Evolutionary conservation across 192 early-diverging fungal genomes (phyloP), one percentile per base, ranked within the genome.

Genomic region (Gryganskiella cystojenkinii): DNA sequence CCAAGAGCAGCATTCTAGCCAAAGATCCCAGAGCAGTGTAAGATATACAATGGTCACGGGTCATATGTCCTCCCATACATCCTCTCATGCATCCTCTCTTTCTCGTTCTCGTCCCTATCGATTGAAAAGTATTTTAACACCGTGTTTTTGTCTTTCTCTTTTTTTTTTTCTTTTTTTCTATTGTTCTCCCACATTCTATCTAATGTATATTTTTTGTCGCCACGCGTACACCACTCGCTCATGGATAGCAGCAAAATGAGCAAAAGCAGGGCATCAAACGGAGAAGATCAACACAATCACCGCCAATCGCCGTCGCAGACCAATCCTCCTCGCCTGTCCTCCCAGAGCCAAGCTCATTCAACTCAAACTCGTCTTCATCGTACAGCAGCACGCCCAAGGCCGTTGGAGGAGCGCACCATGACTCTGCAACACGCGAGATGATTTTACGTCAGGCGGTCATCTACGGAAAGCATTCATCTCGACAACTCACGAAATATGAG

Each of bases 401-500:
- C 25, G 24, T n/a, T n/a, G 40, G 24, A 27, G 37, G 33, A 44
- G 50, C 51, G 49, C 52, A 40, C 19, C 51, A 20, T 40, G 71
- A 80, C 20, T 10, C 47, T 28, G 73, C 82, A 11, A 74, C 81
- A 10, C 51, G 63, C 22, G 82, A 86, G 24, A 44, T 82, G 15
- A 86, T 86, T 59, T 67, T 86, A 53, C 70, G 82, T 24, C 87
- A 85, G 50, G 83, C 87, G 1, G 71, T 71, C 6, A 86, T 88
- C 54, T 88, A 85, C 34, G 87, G 87, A 15, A 88, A 88, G 47
- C 78, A 84, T n/a, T 80, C 64, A 1, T 79, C 70, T 19, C 80
- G 87, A 7, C 62, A 81, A 10, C 56, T 88, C 20, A 86, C 87
- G 40, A 65, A 75, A 31, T 88, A 88, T 33, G 83, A 88, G 70